Conservation (phyloP, 805 yeast species). For the Candida insectalens region DNA sequence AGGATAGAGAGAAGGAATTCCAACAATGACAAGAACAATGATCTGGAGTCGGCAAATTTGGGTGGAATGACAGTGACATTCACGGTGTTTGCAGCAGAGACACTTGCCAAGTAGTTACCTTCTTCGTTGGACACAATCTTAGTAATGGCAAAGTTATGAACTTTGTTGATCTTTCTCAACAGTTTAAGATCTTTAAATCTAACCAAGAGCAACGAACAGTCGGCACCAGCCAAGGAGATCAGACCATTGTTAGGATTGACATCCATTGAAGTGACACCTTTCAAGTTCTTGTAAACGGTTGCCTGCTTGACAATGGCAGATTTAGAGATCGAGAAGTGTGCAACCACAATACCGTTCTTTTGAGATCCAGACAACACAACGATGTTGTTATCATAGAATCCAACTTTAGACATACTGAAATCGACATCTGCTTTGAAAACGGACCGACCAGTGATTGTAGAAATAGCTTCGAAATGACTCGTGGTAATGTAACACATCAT, state of each 20-base stretch:
- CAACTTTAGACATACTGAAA: slow-evolving; percentile 22
- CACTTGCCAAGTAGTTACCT: slow-evolving; percentile 58
- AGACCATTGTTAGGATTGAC: slow-evolving; percentile 27
- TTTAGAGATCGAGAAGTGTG: slow-evolving; percentile 33
- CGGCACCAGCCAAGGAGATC: slow-evolving; percentile 53
- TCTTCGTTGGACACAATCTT: slow-evolving; percentile 58
- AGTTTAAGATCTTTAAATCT: slow-evolving; percentile 41
- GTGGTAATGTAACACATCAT: slow-evolving; percentile 55
- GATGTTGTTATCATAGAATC: slow-evolving; percentile 24
- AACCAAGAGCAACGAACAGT: slow-evolving; percentile 54
- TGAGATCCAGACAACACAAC: slow-evolving; percentile 35
- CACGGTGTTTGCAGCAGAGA: slow-evolving; percentile 69
- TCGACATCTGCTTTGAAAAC: slow-evolving; percentile 20
- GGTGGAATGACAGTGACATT: slow-evolving; percentile 53
- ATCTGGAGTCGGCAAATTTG: slow-evolving; percentile 31
- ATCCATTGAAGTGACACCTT: slow-evolving; percentile 49
- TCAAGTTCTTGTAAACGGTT: slow-evolving; percentile 36
- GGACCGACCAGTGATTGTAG: slow-evolving; percentile 37
- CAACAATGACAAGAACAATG: slow-evolving; percentile 20
- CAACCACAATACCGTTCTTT: slow-evolving; percentile 33
- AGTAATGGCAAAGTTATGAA: slow-evolving; percentile 76
- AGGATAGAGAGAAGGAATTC: slow-evolving; percentile 18
- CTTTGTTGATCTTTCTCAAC: slow-evolving; percentile 41
- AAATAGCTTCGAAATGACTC: slow-evolving; percentile 39
- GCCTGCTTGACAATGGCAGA: slow-evolving; percentile 33